phyloP scores from a whole-genome alignment of 208 protist genomes.

The Wallacemonas sp. region DNA sequence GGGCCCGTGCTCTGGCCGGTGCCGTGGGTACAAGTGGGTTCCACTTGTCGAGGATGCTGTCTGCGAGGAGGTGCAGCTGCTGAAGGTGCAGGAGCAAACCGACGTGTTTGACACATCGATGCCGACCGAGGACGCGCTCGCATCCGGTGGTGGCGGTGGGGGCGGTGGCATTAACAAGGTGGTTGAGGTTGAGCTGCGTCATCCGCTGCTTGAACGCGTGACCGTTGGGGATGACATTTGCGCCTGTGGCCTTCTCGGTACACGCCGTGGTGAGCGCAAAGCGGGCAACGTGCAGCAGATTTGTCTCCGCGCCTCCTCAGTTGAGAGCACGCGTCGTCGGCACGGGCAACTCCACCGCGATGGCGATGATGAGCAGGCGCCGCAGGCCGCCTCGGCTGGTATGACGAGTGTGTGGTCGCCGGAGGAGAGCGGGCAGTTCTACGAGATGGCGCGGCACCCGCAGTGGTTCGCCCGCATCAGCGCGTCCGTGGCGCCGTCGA shows the following conservation, averaged over 20 bases:
- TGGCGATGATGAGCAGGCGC: not conserved
- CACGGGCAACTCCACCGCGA: slow-evolving; percentile 2
- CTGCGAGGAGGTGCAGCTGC: slow-evolving; percentile 82
- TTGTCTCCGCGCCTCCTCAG: slow-evolving; percentile 37
- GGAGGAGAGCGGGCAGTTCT: slow-evolving; percentile 72
- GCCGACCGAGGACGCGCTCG: not conserved
- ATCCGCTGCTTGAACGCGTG: slow-evolving; percentile 59
- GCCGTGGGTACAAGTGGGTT: slow-evolving; percentile 73
- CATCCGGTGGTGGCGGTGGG: slow-evolving; percentile 16
- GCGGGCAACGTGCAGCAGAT: slow-evolving; percentile 37
- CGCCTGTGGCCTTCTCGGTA: slow-evolving; percentile 64
- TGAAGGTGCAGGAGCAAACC: slow-evolving; percentile 81
- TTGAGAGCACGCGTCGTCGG: slow-evolving; percentile 20
- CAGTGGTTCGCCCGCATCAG: slow-evolving; percentile 88
- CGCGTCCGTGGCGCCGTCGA: slow-evolving; percentile 95
- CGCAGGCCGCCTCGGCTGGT: not conserved
- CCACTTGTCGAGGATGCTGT: slow-evolving; percentile 53
- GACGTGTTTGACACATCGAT: slow-evolving; percentile 39
- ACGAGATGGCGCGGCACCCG: slow-evolving; percentile 88
- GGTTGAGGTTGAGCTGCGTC: slow-evolving; percentile 77
- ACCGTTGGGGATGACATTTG: slow-evolving; percentile 76
- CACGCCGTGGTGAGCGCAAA: slow-evolving; percentile 49
- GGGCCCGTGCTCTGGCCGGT: slow-evolving; percentile 56
- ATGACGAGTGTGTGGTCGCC: slow-evolving; percentile 35
- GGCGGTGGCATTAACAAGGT: slow-evolving; percentile 67